Evolutionary conservation across 2,329 filamentous ascomycete genomes (phyloP).

Genomic region (Pyrenochaeta sp.): DNA sequence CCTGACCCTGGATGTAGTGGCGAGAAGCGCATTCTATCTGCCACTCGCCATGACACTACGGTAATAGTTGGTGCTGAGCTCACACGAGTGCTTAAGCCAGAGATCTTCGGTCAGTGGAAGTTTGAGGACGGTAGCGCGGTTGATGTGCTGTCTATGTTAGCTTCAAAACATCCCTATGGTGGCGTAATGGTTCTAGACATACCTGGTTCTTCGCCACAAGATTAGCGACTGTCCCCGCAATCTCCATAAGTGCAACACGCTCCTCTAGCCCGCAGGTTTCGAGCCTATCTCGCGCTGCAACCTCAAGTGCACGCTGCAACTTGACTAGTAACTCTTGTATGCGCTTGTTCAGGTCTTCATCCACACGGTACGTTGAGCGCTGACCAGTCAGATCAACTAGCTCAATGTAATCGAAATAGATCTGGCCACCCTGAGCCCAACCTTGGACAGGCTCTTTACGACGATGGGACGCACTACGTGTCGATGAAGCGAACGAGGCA

Average conservation of each 20-base stretch:
- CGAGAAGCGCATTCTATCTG: slow-evolving; percentile 4
- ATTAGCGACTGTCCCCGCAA: slow-evolving; percentile 76
- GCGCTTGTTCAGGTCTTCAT: slow-evolving; percentile 43
- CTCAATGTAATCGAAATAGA: slow-evolving; percentile 74
- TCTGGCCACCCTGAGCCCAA: slow-evolving; percentile 81
- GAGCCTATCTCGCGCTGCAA: slow-evolving; percentile 50
- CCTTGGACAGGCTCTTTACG: slow-evolving; percentile 62
- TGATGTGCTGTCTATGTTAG: slow-evolving; percentile 46
- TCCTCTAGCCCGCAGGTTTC: slow-evolving; percentile 59
- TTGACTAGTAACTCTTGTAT: slow-evolving; percentile 41
- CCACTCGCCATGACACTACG: slow-evolving; percentile 56
- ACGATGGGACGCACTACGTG: slow-evolving; percentile 2
- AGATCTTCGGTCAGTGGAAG: slow-evolving; percentile 77
- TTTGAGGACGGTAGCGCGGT: slow-evolving; percentile 61
- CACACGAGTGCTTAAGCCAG: slow-evolving; percentile 73
- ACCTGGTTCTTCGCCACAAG: slow-evolving; percentile 62
- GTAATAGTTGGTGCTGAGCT: slow-evolving; percentile 75
- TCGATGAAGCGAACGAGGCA: slow-evolving; percentile 13
- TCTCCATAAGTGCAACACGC: slow-evolving; percentile 80
- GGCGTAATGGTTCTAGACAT: slow-evolving; percentile 8
- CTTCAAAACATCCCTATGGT: slow-evolving; percentile 21
- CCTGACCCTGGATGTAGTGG: background rate
- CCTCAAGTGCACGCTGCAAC: slow-evolving; percentile 48
- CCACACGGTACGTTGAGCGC: slow-evolving; percentile 36
- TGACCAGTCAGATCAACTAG: slow-evolving; percentile 53